A percentile compares a stretch with the other conserved stretches of the same genome.
Evolutionary conservation across 306 rosid species (phyloP).

Genomic region (Trifolium fragiferum): DNA sequence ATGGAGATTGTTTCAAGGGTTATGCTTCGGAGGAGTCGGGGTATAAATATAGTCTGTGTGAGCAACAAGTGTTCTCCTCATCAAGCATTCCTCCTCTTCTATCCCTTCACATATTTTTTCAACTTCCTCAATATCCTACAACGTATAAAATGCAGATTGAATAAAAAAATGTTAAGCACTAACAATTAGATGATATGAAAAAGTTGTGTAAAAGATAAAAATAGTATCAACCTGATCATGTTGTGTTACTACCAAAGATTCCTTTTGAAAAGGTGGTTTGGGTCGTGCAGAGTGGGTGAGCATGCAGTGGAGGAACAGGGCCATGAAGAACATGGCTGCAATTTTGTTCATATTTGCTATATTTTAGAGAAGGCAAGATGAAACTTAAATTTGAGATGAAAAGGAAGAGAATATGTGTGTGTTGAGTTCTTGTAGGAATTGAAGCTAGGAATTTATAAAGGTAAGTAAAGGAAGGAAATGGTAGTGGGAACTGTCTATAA

Average conservation of each 20-base stretch:
- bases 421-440: neutral
- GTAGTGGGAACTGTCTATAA: neutral
- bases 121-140: conserved; percentile 33
- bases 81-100: conserved; percentile 58
- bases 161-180: neutral
- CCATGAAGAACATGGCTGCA: conserved; percentile 41
- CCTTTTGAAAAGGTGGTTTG: conserved; percentile 27
- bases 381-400: conserved; percentile 15
- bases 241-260: neutral
- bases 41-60: conserved; percentile 66
- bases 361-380: neutral
- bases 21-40: conserved; percentile 25
- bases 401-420: neutral
- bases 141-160: neutral
- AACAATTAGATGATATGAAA: neutral
- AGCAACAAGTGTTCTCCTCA: conserved; percentile 56
- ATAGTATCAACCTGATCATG: conserved; percentile 28
- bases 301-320: conserved; percentile 44
- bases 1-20: conserved; percentile 45
- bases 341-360: conserved; percentile 47
- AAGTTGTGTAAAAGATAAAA: neutral
- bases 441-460: conserved; percentile 44
- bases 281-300: conserved; percentile 44
- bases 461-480: neutral
- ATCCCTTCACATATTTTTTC: conserved; percentile 49